Conservation (phyloP, 805 yeast genomes). For the Pichia exigua region DNA sequence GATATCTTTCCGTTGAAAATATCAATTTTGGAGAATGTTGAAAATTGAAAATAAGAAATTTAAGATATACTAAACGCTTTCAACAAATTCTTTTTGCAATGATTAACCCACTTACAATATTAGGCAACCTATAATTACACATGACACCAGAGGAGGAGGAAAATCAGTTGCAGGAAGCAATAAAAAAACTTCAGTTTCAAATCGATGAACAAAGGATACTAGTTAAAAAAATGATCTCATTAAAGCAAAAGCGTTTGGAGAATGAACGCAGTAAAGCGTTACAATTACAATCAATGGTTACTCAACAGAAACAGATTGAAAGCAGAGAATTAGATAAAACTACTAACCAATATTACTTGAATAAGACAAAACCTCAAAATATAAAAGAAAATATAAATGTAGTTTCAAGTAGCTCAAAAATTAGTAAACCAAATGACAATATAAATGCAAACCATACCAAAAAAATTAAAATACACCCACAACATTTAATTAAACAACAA, state of each 20-base stretch:
- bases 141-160: constrained; percentile 8
- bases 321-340: constrained; percentile 6
- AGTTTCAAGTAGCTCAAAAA: not conserved
- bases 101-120: too few species aligned
- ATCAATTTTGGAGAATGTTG: not conserved
- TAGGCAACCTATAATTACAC: not conserved
- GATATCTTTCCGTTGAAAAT: not conserved
- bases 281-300: not conserved
- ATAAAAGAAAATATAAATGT: constrained; percentile 4
- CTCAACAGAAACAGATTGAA: not conserved
- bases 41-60: not conserved
- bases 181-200: constrained; percentile 11
- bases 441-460: not conserved
- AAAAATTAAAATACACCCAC: not conserved
- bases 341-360: constrained; percentile 12
- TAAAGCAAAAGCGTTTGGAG: not conserved
- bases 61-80: not conserved
- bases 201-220: constrained; percentile 12
- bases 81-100: too few species aligned
- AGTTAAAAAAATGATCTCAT: constrained; percentile 6
- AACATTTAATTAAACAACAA: not conserved
- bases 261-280: not conserved
- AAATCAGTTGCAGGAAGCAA: constrained; percentile 14
- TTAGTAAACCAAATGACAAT: not conserved
- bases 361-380: constrained; percentile 12